Evolutionary conservation across 2,329 filamentous ascomycete species (phyloP), one percentile per base, ranked within the genome.

Genomic region (Talaromyces rugulosus): DNA sequence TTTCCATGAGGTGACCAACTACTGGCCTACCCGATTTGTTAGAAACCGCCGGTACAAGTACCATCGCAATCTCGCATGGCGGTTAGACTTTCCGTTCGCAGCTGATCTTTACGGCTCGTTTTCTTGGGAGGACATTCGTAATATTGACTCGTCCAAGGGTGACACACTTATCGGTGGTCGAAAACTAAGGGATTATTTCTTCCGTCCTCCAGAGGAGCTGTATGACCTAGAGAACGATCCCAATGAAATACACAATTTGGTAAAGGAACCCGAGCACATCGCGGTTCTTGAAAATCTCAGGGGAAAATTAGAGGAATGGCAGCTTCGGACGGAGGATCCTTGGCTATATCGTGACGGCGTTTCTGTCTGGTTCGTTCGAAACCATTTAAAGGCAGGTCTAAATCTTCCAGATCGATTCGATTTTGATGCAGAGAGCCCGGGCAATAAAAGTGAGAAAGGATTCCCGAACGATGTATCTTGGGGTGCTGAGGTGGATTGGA

Each of bases 21-120:
- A 82, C 69, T 83, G 77, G 75, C 81, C 82, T 0, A 83, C 81
- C 0, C 74, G 81, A 11, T 79, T 75, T 64, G 69, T 82, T 36
- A 76, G 81, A 23, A 75, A 70, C 3, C 67, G 66, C 0, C 69
- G 70, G 3, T 82, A 74, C 72, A 83, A 83, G 65, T 83, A 83
- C 64, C 81, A 83, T 65, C 76, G 81, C n/a, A 83, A 83, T 54
- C 70, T 83, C 0, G 78, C 78, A 11, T 82, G 78, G 79, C 71
- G 74, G 2, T 74, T 83, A 0, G 80, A 83, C 62, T 83, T 83
- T 60, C 78, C 80, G 1, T 80, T 83, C 55, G 75, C 78, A 0
- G 74, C 73, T 16, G 81, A 83, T 64, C 69, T 83, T 0, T 82
- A 82, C 61, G 77, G 70, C 1, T 76, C 71, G 0, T 66, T 81